Evolutionary conservation across 2,329 filamentous ascomycete species (phyloP).

Genomic region (Pseudopyricularia javanii): DNA sequence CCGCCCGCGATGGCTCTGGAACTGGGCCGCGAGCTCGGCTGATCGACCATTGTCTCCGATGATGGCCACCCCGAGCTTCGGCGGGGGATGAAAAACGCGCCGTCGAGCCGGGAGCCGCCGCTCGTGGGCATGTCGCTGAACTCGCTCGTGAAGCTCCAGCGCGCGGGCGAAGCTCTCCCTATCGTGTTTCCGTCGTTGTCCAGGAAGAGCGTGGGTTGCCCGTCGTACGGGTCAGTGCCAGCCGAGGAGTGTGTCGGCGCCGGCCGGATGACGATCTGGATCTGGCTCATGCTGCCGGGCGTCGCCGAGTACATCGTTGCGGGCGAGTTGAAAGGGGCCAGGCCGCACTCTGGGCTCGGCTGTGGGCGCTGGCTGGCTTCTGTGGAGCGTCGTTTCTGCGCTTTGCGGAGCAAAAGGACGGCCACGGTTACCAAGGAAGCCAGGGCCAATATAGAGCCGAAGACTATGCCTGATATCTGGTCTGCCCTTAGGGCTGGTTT

Average conservation of each 20-base stretch:
- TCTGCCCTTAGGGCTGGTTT: constrained; percentile 9
- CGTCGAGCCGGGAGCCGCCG: not conserved
- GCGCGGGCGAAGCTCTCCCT: constrained; percentile 2
- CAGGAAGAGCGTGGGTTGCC: constrained; percentile 4
- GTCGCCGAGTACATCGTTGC: constrained; percentile 4
- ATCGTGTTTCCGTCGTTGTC: constrained; percentile 4
- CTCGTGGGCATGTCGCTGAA: constrained; percentile 14
- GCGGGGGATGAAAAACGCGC: not conserved
- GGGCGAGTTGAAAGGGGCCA: constrained; percentile 1
- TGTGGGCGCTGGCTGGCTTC: constrained; percentile 31
- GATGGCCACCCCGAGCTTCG: constrained; percentile 6
- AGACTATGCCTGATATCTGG: constrained; percentile 15
- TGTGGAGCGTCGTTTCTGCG: constrained; percentile 35
- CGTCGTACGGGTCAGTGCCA: constrained; percentile 9
- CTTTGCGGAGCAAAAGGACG: constrained; percentile 11
- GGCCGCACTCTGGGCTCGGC: constrained; percentile 5
- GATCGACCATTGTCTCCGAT: constrained; percentile 6
- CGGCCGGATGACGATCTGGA: constrained; percentile 19
- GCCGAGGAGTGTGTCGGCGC: constrained; percentile 4
- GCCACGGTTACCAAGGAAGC: constrained; percentile 10
- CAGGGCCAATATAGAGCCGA: constrained; percentile 13
- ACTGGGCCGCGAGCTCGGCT: not conserved
- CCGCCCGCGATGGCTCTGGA: not conserved
- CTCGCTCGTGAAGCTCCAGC: constrained; percentile 18
- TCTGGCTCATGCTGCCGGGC: constrained; percentile 12